Percentiles rank a stretch among this genome's conserved stretches.
Evolutionary conservation across 306 rosid species (phyloP).

Genomic region (Lotus japonicus): DNA sequence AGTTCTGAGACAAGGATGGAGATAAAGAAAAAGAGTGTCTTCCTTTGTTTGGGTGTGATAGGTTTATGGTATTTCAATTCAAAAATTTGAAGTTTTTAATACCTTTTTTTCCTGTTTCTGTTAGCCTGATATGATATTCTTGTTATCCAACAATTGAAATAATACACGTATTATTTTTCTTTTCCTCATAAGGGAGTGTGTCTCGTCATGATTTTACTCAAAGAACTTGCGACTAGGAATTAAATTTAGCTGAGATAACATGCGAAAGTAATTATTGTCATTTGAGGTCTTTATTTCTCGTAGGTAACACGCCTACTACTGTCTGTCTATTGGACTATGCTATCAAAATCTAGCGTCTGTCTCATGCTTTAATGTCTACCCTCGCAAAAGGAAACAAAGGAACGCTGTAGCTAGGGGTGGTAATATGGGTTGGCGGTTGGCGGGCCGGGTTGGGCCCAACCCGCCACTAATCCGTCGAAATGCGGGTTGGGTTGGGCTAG

Average conservation of each 20-base stretch:
- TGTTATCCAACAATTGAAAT: background rate
- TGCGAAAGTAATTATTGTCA: too few relatives aligned
- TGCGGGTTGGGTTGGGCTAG: too few relatives aligned
- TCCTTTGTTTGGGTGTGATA: background rate
- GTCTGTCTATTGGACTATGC: background rate
- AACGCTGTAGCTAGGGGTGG: too few relatives aligned
- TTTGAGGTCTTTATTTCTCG: too few relatives aligned
- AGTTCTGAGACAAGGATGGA: background rate
- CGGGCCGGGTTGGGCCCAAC: too few relatives aligned
- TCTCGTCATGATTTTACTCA: too few relatives aligned
- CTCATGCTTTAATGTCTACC: background rate
- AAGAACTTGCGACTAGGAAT: too few relatives aligned
- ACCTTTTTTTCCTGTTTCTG: conserved; percentile 11
- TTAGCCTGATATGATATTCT: conserved; percentile 16
- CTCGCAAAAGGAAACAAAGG: too few relatives aligned
- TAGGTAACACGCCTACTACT: too few relatives aligned
- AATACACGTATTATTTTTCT: background rate
- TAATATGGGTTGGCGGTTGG: too few relatives aligned
- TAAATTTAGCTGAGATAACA: too few relatives aligned
- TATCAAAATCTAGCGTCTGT: background rate
- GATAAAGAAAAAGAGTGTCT: conserved; percentile 12
- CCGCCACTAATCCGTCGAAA: too few relatives aligned
- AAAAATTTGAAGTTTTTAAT: background rate
- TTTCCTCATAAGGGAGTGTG: background rate
- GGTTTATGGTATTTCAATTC: background rate